Evolutionary conservation across 2,329 filamentous ascomycete species (phyloP).

Genomic region (Drechmeria coniospora): DNA sequence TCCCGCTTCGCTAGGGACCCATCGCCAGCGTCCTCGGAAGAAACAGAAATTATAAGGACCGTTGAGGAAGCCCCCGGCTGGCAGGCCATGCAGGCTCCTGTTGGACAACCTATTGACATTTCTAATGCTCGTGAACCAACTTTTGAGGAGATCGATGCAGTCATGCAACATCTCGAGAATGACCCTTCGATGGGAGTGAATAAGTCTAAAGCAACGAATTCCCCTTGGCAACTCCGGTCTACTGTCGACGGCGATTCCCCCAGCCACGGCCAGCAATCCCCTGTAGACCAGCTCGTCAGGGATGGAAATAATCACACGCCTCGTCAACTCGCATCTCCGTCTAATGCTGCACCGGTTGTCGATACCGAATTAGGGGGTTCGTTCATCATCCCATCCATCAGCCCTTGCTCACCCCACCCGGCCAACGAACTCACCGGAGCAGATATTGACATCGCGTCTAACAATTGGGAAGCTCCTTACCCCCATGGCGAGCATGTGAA

Average conservation of each 20-base stretch:
- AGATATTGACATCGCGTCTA: conserved; percentile 42
- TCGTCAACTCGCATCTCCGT: conserved; percentile 32
- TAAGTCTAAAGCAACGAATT: conserved; percentile 30
- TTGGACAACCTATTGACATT: conserved; percentile 1
- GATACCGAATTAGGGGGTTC: conserved; percentile 47
- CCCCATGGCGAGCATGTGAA: conserved; percentile 73
- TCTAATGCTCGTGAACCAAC: conserved; percentile 27
- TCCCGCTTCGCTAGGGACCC: conserved; percentile 29
- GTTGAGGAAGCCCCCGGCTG: conserved; percentile 9
- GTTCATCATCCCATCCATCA: conserved; percentile 37
- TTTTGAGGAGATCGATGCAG: conserved; percentile 78
- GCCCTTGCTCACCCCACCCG: conserved; percentile 34
- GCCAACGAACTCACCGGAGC: conserved; percentile 23
- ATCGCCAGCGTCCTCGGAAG: conserved; percentile 10
- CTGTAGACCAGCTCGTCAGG: conserved; percentile 40
- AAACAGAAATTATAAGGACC: conserved; percentile 12
- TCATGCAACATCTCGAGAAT: conserved; percentile 70
- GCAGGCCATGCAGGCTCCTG: background rate
- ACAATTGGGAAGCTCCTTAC: conserved; percentile 85
- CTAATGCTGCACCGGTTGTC: conserved; percentile 29
- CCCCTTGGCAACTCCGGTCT: conserved; percentile 22
- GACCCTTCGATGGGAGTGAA: conserved; percentile 64
- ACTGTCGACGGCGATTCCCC: conserved; percentile 24
- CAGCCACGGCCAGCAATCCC: conserved; percentile 35
- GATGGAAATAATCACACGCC: conserved; percentile 63